Base-by-base conservation (phyloP, 2,329 filamentous ascomycete genomes). In the Ophiosphaerella korrae region DNA sequence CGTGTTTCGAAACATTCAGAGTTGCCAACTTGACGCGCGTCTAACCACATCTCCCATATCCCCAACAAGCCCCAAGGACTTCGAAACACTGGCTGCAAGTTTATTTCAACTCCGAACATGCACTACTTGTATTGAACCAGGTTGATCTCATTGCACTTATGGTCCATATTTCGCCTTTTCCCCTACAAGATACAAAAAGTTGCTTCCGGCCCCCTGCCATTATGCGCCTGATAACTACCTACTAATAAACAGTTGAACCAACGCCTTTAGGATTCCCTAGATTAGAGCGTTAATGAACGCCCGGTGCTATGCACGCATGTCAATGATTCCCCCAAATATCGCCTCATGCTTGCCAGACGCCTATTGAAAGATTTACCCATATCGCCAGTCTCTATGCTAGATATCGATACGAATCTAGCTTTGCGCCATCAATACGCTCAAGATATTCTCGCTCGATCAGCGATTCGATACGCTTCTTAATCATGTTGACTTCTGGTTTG, bases 391-490 rank as follows among this genome's bases (percentile, higher is more conserved):
- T 46, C 75, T 75, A 92, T 23, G 89, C 89, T 33, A 92, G 73
- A 63, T 92, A 92, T 55, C 82, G 80, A 71, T 92, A 92, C 9
- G 82, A 81, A 31, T 88, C 83, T 5, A 83, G 61, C 26, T 81
- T 68, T 7, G 78, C 81, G 8, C 85, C 81, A n/a, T 91, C 89
- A 12, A 88, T 81, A 3, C 89, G 83, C 75, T 92, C 89, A 16
- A 93, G 77, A 60, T 92, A 93, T 67, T 93, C 89, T 54, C 88
- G 81, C 53, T 85, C 83, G 43, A 93, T 89, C 42, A 93, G 77
- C 56, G 86, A 86, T 70, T 92, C 89, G 52, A 93, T 88, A n/a
- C 86, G 85, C 70, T 85, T 87, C 80, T 93, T 93, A 75, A 93
- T 87, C 75, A 92, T 85, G 26, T 81, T 79, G 32, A 92, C 81